Evolutionary conservation across 805 yeast species (phyloP).

Genomic region (Monosporozyma siamensis): DNA sequence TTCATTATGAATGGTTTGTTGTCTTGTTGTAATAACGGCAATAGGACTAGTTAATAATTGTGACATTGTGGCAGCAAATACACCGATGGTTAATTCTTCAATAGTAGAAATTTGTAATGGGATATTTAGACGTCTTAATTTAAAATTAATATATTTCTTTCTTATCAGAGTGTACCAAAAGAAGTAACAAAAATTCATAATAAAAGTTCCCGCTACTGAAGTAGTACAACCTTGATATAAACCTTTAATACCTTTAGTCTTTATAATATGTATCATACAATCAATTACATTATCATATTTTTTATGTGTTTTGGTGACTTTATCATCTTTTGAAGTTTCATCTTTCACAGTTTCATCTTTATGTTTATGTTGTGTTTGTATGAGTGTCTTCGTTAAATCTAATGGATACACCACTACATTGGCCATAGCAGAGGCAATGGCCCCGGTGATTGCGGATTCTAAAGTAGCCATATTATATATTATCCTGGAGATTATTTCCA

Average conservation of each 20-base stretch:
- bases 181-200: conserved; percentile 74
- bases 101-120: conserved; percentile 37
- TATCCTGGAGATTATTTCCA: background rate
- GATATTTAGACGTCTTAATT: background rate
- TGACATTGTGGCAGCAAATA: conserved; percentile 73
- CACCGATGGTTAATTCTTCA: conserved; percentile 65
- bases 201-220: conserved; percentile 59
- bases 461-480: conserved; percentile 36
- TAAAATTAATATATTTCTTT: conserved; percentile 36
- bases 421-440: conserved; percentile 72
- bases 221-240: conserved; percentile 67
- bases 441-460: conserved; percentile 76
- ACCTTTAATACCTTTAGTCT: conserved; percentile 52
- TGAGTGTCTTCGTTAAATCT: conserved; percentile 65
- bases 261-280: conserved; percentile 49
- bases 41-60: conserved; percentile 79
- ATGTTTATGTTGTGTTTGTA: conserved; percentile 52
- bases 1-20: conserved; percentile 42
- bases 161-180: conserved; percentile 78
- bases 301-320: conserved; percentile 8
- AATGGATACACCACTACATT: conserved; percentile 73
- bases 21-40: conserved; percentile 58
- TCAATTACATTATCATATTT: conserved; percentile 52
- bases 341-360: background rate
- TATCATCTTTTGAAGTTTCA: background rate